These are phyloP conservation scores for Populus trichocarpa DNA, from an alignment of 441 rosid genomes.

Conservation along the genomic window DNA sequence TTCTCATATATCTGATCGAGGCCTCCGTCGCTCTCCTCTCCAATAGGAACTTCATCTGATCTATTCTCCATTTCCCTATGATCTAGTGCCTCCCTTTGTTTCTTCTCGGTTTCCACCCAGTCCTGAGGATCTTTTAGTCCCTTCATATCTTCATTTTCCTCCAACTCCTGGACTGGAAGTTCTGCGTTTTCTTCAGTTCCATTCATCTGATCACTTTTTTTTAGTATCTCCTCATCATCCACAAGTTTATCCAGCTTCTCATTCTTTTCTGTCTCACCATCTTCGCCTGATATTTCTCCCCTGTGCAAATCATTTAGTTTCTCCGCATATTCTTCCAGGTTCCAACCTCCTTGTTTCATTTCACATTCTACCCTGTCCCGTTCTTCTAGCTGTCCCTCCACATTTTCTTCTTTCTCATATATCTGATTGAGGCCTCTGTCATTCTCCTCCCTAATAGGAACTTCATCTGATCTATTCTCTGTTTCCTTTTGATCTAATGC, in stretches of 20 bases:
- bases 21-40: slow-evolving; percentile 18
- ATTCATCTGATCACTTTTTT: slow-evolving; percentile 29
- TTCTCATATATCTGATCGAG: slow-evolving; percentile 17
- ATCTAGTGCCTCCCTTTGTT: slow-evolving; percentile 15
- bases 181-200: slow-evolving; percentile 22
- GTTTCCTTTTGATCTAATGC: slow-evolving; percentile 28
- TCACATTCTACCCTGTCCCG: slow-evolving; percentile 34
- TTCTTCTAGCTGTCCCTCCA: slow-evolving; percentile 36
- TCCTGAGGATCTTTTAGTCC: slow-evolving; percentile 16
- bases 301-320: slow-evolving; percentile 24
- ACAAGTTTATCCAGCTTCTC: slow-evolving; percentile 20
- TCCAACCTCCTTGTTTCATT: slow-evolving; percentile 25
- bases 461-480: slow-evolving; percentile 18
- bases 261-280: slow-evolving; percentile 17
- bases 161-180: slow-evolving; percentile 25
- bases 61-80: slow-evolving; percentile 29
- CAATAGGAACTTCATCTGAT: slow-evolving; percentile 17
- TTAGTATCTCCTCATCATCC: slow-evolving; percentile 36
- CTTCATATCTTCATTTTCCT: slow-evolving; percentile 17
- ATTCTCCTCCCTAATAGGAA: slow-evolving; percentile 20
- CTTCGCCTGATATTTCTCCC: slow-evolving; percentile 14
- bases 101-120: slow-evolving; percentile 21
- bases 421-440: slow-evolving; percentile 18
- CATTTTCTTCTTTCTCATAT: slow-evolving; percentile 26
- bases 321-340: slow-evolving; percentile 29